A percentile compares a stretch with the other conserved stretches of the same genome.
These are phyloP conservation scores for Williopsis jadinii DNA, from an alignment of 1,139 yeast species.

Conservation along the genomic window DNA sequence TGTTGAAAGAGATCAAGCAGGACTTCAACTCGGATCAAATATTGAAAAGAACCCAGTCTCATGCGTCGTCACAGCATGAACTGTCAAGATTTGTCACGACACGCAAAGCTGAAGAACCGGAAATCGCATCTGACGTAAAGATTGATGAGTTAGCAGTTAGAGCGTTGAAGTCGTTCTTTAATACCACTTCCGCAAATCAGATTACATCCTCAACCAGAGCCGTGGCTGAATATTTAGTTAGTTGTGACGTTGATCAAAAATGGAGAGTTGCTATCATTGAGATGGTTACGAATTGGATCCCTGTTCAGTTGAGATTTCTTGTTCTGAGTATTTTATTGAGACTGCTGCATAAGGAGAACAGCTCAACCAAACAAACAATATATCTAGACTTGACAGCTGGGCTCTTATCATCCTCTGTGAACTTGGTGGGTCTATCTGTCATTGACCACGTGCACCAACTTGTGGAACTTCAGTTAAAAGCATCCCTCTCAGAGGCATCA, in stretches of 20 bases:
- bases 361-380: slow-evolving; percentile 31
- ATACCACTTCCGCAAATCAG: slow-evolving; percentile 43
- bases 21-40: slow-evolving; percentile 13
- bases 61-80: slow-evolving; percentile 18
- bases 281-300: slow-evolving; percentile 70
- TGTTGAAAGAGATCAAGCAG: slow-evolving; percentile 13
- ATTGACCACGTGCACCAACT: slow-evolving; percentile 69
- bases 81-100: slow-evolving; percentile 18
- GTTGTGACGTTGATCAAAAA: slow-evolving; percentile 17
- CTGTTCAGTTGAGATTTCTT: slow-evolving; percentile 79
- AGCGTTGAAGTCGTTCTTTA: slow-evolving; percentile 42
- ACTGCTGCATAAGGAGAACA: slow-evolving; percentile 19
- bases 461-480: slow-evolving; percentile 47
- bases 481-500: slow-evolving; percentile 2
- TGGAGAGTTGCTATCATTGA: slow-evolving; percentile 60
- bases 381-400: slow-evolving; percentile 54
- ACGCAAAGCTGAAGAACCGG: slow-evolving; percentile 8
- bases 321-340: slow-evolving; percentile 42
- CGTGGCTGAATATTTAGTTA: slow-evolving; percentile 33
- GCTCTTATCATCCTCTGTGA: slow-evolving; percentile 69
- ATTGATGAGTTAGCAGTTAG: slow-evolving; percentile 30
- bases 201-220: slow-evolving; percentile 40
- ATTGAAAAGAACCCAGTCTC: slow-evolving; percentile 13
- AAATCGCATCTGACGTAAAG: slow-evolving; percentile 15
- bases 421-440: slow-evolving; percentile 86